Percentiles rank a stretch among this genome's conserved stretches.
Evolutionary conservation across 495 filamentous ascomycete genomes (phyloP).

Genomic region (Daldinia concentrica): DNA sequence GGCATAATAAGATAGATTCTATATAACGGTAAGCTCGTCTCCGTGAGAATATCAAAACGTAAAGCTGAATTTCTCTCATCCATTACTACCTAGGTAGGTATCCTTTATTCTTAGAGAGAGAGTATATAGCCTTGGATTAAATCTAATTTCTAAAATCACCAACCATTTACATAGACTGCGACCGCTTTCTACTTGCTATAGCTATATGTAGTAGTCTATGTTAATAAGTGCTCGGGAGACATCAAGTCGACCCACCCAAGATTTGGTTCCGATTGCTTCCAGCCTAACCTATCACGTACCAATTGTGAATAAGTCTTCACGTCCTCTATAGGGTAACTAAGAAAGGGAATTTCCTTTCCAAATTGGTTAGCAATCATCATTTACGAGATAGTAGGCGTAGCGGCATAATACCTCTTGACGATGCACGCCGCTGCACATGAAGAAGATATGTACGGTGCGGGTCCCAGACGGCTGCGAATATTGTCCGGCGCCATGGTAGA

Average conservation of each 20-base stretch:
- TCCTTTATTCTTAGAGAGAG: too few species aligned
- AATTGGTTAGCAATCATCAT: not conserved
- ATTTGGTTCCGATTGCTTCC: conserved; percentile 46
- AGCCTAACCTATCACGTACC: conserved; percentile 46
- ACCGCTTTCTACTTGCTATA: too few species aligned
- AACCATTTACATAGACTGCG: too few species aligned
- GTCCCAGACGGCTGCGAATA: conserved; percentile 41
- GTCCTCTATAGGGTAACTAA: conserved; percentile 44
- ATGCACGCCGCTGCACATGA: conserved; percentile 49
- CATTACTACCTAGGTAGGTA: too few species aligned
- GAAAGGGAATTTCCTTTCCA: conserved; percentile 45
- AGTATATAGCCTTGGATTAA: too few species aligned
- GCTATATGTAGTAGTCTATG: not conserved
- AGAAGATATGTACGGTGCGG: conserved; percentile 48
- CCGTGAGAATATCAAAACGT: too few species aligned
- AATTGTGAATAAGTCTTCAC: conserved; percentile 41
- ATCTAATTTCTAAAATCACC: too few species aligned
- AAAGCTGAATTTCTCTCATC: too few species aligned
- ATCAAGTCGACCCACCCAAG: conserved; percentile 51
- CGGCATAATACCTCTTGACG: conserved; percentile 25
- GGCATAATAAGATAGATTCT: too few species aligned
- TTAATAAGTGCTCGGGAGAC: conserved; percentile 37
- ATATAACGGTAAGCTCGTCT: too few species aligned
- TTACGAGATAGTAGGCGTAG: not conserved
- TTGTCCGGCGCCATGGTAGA: conserved; percentile 42